phyloP scores from a whole-genome alignment of 257 asterid genomes.

The Petunia axillaris region DNA sequence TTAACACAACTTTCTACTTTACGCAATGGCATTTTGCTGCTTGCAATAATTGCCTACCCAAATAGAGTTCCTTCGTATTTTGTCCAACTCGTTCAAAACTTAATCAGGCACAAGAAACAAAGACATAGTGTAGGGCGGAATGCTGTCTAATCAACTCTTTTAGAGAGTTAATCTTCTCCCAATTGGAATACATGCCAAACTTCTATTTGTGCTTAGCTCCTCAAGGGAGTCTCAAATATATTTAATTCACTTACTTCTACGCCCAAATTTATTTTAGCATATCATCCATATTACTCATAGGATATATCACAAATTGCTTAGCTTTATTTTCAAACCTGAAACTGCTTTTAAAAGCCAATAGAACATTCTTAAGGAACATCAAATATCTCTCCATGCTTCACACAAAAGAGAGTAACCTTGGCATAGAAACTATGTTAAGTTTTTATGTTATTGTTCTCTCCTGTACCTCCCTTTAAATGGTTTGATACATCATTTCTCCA shows the following conservation, averaged over 20 bases:
- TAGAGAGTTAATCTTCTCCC: not conserved
- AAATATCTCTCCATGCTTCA: not conserved
- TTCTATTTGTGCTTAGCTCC: not conserved
- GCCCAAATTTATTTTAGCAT: not conserved
- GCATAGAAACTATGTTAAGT: not conserved
- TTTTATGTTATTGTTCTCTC: not conserved
- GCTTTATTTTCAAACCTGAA: not conserved
- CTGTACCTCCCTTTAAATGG: not conserved
- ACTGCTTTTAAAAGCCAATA: not conserved
- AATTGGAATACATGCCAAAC: not conserved
- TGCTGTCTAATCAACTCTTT: conserved; percentile 1
- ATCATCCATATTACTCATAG: not conserved
- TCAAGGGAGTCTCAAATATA: not conserved
- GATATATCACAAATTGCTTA: not conserved
- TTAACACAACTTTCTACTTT: not conserved
- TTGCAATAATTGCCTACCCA: not conserved
- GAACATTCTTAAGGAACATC: not conserved
- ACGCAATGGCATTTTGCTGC: no score
- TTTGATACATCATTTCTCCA: not conserved
- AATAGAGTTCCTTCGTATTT: not conserved
- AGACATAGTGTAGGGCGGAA: not conserved
- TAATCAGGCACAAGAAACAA: not conserved
- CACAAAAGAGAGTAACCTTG: not conserved
- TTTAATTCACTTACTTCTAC: not conserved
- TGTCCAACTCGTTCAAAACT: not conserved